Evolutionary conservation across 2,329 filamentous ascomycete genomes (phyloP).

Genomic region (Epichloe gansuensis): DNA sequence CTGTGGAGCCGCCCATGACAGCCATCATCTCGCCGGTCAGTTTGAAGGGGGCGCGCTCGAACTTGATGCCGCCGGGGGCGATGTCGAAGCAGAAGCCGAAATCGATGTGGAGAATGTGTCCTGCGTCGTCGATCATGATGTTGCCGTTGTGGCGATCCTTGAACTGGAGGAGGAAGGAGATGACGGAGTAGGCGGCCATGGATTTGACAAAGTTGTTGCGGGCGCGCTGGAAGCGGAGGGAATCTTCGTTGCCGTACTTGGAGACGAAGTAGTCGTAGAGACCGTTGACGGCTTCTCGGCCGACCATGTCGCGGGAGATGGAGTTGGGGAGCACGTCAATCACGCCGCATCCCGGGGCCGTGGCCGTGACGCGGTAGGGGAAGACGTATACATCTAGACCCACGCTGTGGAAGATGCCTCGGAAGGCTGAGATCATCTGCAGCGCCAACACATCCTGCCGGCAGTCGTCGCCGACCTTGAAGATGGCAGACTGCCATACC

Average conservation of each 20-base stretch:
- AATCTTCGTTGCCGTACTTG: conserved; percentile 95
- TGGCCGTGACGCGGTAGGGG: conserved; percentile 93
- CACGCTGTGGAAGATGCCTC: conserved; percentile 89
- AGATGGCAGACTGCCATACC: conserved; percentile 98
- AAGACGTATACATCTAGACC: conserved; percentile 95
- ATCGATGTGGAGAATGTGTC: conserved; percentile 96
- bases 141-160: conserved; percentile 99
- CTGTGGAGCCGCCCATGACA: conserved; percentile 86
- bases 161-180: conserved; percentile 93
- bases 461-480: conserved; percentile 98
- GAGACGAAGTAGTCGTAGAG: conserved; percentile 97
- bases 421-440: conserved; percentile 96
- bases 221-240: conserved; percentile 85
- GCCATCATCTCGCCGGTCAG: conserved; percentile 94
- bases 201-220: conserved; percentile 97
- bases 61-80: conserved; percentile 89
- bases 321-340: conserved; percentile 97
- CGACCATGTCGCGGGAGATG: conserved; percentile 96
- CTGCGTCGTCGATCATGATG: conserved; percentile 97
- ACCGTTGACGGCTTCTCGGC: conserved; percentile 92
- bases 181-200: conserved; percentile 97
- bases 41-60: conserved; percentile 97
- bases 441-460: conserved; percentile 91
- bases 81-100: conserved; percentile 99
- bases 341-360: conserved; percentile 91